Conservation (phyloP, 2,329 filamentous ascomycete species). For the Fonsecaea erecta region DNA sequence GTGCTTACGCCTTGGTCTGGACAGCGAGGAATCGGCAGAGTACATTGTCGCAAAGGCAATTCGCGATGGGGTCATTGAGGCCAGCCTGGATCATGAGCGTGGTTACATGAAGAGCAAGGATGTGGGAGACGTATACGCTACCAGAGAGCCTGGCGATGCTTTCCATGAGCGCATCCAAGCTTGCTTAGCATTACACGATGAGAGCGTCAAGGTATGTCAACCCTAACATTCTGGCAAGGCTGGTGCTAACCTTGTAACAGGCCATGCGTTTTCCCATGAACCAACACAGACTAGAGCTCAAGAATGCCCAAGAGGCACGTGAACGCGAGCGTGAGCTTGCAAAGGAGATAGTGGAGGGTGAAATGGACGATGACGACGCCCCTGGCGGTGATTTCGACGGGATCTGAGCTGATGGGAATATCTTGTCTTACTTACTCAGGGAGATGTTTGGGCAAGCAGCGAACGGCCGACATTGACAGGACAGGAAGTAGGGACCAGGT, state of each 20-base stretch:
- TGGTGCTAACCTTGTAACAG: slow-evolving; percentile 53
- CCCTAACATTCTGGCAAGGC: slow-evolving; percentile 11
- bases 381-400: slow-evolving; percentile 89
- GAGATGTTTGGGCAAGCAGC: neutral
- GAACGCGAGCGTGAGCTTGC: slow-evolving; percentile 95
- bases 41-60: slow-evolving; percentile 99
- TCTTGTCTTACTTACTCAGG: slow-evolving; percentile 18
- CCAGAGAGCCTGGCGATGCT: slow-evolving; percentile 90
- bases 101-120: slow-evolving; percentile 99
- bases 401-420: slow-evolving; percentile 64
- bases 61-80: slow-evolving; percentile 94
- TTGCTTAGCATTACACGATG: slow-evolving; percentile 89
- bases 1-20: slow-evolving; percentile 89
- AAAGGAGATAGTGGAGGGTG: slow-evolving; percentile 98
- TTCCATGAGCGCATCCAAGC: slow-evolving; percentile 97
- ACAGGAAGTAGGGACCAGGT: neutral
- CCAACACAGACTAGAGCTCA: slow-evolving; percentile 93
- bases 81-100: slow-evolving; percentile 87
- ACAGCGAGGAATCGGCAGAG: slow-evolving; percentile 95
- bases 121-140: slow-evolving; percentile 92
- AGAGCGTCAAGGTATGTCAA: slow-evolving; percentile 85
- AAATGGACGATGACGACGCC: slow-evolving; percentile 94
- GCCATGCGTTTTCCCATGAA: slow-evolving; percentile 99
- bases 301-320: slow-evolving; percentile 97
- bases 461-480: neutral